Percentiles rank a stretch among this genome's conserved stretches.
These are phyloP conservation scores for Rhizophagus clarus DNA, from an alignment of 192 early-diverging fungal species.

Conservation along the genomic window DNA sequence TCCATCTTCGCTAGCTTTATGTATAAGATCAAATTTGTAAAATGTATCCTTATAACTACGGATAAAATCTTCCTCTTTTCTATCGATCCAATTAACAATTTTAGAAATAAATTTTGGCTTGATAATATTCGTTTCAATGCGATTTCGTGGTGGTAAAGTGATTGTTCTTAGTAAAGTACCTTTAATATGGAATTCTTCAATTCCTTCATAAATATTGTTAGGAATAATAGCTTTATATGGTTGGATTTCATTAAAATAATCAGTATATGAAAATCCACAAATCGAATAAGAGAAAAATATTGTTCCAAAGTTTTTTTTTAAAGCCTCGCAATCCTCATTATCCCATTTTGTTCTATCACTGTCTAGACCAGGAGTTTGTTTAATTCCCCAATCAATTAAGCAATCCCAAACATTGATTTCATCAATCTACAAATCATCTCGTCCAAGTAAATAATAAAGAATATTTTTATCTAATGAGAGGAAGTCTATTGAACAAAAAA, in stretches of 20 bases:
- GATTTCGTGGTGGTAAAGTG: too few species aligned
- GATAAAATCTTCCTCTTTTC: not conserved
- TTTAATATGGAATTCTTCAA: not conserved
- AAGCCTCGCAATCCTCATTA: not conserved
- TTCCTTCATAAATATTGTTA: not conserved
- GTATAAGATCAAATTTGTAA: conserved; percentile 4
- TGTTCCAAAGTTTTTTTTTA: not conserved
- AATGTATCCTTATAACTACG: too few species aligned
- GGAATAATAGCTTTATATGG: conserved; percentile 7
- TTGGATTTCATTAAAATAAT: not conserved
- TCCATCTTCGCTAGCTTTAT: not conserved
- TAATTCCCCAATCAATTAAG: too few species aligned
- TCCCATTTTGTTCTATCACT: conserved; percentile 12
- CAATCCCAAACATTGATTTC: conserved; percentile 15
- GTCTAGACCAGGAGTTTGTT: not conserved
- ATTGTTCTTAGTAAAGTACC: too few species aligned
- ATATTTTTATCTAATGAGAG: too few species aligned
- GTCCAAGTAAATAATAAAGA: too few species aligned
- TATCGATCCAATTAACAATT: too few species aligned
- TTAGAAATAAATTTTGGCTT: not conserved
- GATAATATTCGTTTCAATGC: not conserved
- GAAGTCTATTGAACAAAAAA: conserved; percentile 11
- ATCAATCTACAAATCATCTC: not conserved
- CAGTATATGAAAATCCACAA: not conserved
- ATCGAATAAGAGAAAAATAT: conserved; percentile 11